These are phyloP conservation scores for Oryza meyeriana DNA, from an alignment of 176 grass and related monocot species.

Conservation along the genomic window DNA sequence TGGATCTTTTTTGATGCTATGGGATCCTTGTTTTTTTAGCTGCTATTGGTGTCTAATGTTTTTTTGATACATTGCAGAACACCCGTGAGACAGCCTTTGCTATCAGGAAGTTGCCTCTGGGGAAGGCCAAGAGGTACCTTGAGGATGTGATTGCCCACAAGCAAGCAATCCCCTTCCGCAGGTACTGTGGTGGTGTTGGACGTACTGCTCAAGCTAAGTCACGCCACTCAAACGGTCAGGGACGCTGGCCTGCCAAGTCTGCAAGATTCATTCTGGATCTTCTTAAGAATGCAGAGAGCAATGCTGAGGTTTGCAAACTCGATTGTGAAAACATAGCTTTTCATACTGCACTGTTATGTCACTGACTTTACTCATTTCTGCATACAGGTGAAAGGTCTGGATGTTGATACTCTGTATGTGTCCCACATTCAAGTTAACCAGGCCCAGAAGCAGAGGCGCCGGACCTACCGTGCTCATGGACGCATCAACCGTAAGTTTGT, in stretches of 20 bases:
- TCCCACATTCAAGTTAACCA: conserved; percentile 80
- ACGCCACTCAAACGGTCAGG: conserved; percentile 74
- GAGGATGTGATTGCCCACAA: conserved; percentile 96
- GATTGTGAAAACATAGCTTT: neutral
- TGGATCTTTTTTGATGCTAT: too few relatives aligned
- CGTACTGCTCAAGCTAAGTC: conserved; percentile 83
- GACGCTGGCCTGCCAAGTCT: conserved; percentile 85
- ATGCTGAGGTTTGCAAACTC: conserved; percentile 40
- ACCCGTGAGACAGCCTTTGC: conserved; percentile 86
- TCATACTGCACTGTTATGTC: neutral
- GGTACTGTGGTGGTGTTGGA: conserved; percentile 82
- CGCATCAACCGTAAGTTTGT: conserved; percentile 64
- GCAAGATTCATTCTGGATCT: conserved; percentile 78
- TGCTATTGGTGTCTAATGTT: neutral
- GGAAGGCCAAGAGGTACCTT: conserved; percentile 88
- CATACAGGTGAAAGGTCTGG: conserved; percentile 60
- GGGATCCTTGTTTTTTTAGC: neutral
- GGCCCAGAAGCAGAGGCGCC: conserved; percentile 63
- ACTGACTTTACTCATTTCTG: neutral
- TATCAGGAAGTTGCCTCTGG: conserved; percentile 56
- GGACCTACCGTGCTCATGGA: conserved; percentile 72
- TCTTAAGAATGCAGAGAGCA: conserved; percentile 87
- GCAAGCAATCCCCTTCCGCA: conserved; percentile 90
- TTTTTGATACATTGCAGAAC: conserved; percentile 38
- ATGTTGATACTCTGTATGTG: conserved; percentile 74